A percentile compares a stretch with the other conserved stretches of the same genome.
Conservation (phyloP, 345 rosid species). For the Eucalyptus tenuipes region DNA sequence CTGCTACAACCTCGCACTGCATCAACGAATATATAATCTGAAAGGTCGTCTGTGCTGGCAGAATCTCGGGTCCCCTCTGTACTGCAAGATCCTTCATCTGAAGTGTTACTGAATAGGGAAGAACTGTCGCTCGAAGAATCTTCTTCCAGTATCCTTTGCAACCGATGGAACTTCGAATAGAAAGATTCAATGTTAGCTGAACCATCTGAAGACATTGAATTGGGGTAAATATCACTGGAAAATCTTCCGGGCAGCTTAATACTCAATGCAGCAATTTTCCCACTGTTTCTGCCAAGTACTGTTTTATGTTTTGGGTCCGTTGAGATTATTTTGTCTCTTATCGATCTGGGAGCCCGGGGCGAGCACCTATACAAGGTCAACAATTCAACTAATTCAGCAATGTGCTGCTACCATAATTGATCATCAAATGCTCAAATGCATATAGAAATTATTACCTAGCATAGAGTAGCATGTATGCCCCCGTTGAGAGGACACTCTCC, state of each 20-base stretch:
- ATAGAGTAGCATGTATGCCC: constrained; percentile 89
- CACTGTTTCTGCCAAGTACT: constrained; percentile 16
- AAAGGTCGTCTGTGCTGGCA: constrained; percentile 55
- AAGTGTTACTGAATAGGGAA: constrained; percentile 72
- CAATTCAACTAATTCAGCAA: neutral
- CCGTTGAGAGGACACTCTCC: constrained; percentile 51
- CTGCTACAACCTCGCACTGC: constrained; percentile 35
- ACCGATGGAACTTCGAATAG: constrained; percentile 44
- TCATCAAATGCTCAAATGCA: neutral
- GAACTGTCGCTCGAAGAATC: constrained; percentile 86
- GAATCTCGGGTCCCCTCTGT: constrained; percentile 71
- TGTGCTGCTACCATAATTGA: neutral
- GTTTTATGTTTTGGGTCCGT: constrained; percentile 28
- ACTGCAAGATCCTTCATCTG: constrained; percentile 86
- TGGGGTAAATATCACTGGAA: constrained; percentile 13
- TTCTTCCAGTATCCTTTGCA: constrained; percentile 56
- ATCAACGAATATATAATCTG: constrained; percentile 60
- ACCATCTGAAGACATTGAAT: constrained; percentile 16
- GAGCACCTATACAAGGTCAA: constrained; percentile 31
- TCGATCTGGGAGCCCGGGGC: constrained; percentile 35
- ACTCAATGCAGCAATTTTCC: neutral
- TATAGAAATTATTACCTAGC: constrained; percentile 47
- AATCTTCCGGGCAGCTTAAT: neutral
- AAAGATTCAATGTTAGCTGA: constrained; percentile 42
- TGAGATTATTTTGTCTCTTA: constrained; percentile 16